phyloP scores from a whole-genome alignment of 2,329 filamentous ascomycete genomes.

The Davidsoniella eucalypti region DNA sequence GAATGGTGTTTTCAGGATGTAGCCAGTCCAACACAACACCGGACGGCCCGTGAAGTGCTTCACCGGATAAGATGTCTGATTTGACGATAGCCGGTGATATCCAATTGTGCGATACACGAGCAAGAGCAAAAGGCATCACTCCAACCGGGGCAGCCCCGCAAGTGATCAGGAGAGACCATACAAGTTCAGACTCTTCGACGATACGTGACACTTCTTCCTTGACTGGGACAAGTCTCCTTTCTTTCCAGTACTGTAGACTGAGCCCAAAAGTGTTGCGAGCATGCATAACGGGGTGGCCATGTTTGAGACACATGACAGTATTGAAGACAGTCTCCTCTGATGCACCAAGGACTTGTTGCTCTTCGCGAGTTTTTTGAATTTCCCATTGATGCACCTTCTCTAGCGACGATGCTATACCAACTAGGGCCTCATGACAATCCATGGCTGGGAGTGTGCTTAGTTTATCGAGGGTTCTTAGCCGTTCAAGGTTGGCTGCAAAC shows the following conservation, averaged over 20 bases:
- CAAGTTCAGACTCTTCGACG: constrained; percentile 27
- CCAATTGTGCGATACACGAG: constrained; percentile 56
- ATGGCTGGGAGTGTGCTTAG: constrained; percentile 51
- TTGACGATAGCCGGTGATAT: constrained; percentile 52
- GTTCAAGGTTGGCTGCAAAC: constrained; percentile 57
- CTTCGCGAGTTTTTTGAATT: constrained; percentile 32
- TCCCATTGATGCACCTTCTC: constrained; percentile 57
- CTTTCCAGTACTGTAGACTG: constrained; percentile 63
- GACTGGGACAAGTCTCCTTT: constrained; percentile 32
- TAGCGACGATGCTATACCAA: constrained; percentile 55
- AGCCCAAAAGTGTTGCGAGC: constrained; percentile 49
- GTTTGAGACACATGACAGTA: constrained; percentile 50
- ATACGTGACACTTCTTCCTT: constrained; percentile 23
- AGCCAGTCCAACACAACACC: constrained; percentile 48
- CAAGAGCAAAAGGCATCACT: constrained; percentile 5
- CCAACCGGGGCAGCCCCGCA: constrained; percentile 42
- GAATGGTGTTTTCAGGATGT: constrained; percentile 49
- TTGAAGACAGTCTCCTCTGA: constrained; percentile 32
- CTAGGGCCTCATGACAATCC: constrained; percentile 63
- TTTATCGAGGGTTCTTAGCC: constrained; percentile 52
- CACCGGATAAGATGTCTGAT: constrained; percentile 28
- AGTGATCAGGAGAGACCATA: constrained; percentile 53
- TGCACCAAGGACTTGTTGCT: neutral
- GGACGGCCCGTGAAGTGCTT: constrained; percentile 21
- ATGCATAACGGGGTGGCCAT: constrained; percentile 58